These are phyloP conservation scores for Talaromyces trachyspermus DNA, from an alignment of 495 filamentous ascomycete species.

Conservation along the genomic window DNA sequence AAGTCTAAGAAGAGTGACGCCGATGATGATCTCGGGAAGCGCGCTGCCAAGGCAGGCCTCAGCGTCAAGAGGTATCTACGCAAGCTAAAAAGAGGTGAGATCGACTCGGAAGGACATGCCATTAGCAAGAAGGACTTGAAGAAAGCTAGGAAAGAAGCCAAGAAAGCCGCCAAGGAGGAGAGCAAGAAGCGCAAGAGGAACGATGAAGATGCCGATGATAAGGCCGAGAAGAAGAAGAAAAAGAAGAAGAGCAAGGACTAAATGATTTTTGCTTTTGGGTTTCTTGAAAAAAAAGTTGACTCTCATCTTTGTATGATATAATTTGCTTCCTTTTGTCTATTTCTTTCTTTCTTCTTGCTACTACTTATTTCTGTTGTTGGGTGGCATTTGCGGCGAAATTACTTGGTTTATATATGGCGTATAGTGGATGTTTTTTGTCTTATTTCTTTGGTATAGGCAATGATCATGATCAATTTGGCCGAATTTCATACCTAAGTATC, in stretches of 20 bases:
- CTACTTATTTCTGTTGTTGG: constrained; percentile 31
- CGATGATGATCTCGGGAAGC: constrained; percentile 44
- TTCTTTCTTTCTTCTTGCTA: constrained; percentile 22
- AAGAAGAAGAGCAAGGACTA: constrained; percentile 45
- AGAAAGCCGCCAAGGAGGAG: constrained; percentile 45
- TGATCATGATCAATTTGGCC: too few relatives aligned
- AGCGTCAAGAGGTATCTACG: constrained; percentile 63
- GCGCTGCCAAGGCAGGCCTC: constrained; percentile 56
- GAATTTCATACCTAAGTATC: too few relatives aligned
- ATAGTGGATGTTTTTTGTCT: constrained; percentile 8
- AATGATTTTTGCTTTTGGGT: constrained; percentile 17
- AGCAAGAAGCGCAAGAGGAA: constrained; percentile 52
- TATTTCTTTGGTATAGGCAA: constrained; percentile 4
- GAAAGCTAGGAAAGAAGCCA: constrained; percentile 61
- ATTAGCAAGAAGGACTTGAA: constrained; percentile 70
- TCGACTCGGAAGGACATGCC: constrained; percentile 50
- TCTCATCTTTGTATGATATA: constrained; percentile 43
- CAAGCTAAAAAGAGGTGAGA: constrained; percentile 62
- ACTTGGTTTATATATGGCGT: constrained; percentile 27
- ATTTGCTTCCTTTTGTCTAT: constrained; percentile 21
- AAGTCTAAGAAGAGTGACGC: constrained; percentile 44
- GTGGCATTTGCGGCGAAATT: constrained; percentile 39
- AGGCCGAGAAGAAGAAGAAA: constrained; percentile 51
- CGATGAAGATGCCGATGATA: constrained; percentile 36
- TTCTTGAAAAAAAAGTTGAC: constrained; percentile 10